Conservation (phyloP, 2,329 filamentous ascomycete species). For the Escovopsis sp. region DNA sequence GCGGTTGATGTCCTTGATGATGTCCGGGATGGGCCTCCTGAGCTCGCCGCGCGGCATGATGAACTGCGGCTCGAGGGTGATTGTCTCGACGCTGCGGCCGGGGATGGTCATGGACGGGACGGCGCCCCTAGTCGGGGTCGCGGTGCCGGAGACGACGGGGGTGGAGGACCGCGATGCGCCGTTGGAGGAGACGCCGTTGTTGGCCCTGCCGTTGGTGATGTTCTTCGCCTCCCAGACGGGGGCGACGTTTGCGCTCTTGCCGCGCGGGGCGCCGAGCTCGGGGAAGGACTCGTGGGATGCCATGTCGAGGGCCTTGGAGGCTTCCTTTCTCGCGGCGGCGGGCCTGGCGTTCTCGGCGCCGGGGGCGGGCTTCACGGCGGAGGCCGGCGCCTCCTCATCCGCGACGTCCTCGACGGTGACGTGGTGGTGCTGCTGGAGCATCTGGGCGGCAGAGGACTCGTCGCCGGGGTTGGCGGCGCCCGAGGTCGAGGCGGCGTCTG, state of each 20-base stretch:
- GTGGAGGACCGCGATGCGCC: conserved; percentile 46
- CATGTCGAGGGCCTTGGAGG: conserved; percentile 51
- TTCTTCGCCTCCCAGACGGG: conserved; percentile 68
- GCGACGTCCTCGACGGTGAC: conserved; percentile 66
- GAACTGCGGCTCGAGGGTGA: conserved; percentile 60
- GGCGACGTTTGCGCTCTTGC: conserved; percentile 52
- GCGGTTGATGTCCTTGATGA: conserved; percentile 83
- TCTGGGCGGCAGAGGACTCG: conserved; percentile 43
- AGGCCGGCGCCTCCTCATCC: conserved; percentile 52
- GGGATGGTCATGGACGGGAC: conserved; percentile 53
- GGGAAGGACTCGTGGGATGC: conserved; percentile 87
- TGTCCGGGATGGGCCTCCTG: conserved; percentile 72
- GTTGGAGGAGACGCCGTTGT: conserved; percentile 38
- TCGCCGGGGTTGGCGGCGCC: conserved; percentile 23
- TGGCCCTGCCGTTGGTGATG: conserved; percentile 34
- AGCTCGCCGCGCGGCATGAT: conserved; percentile 64
- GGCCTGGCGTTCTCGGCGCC: conserved; percentile 45
- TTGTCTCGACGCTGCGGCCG: conserved; percentile 65
- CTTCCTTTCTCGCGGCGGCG: conserved; percentile 54
- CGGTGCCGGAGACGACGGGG: conserved; percentile 46
- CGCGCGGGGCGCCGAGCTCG: conserved; percentile 58
- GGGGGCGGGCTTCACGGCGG: conserved; percentile 33
- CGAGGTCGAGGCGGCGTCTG: conserved; percentile 14
- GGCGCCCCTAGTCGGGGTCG: conserved; percentile 22
- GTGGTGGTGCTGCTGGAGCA: conserved; percentile 48